Evolutionary conservation across 2,329 filamentous ascomycete species (phyloP).

Genomic region (Calonectria pseudoreteaudii): DNA sequence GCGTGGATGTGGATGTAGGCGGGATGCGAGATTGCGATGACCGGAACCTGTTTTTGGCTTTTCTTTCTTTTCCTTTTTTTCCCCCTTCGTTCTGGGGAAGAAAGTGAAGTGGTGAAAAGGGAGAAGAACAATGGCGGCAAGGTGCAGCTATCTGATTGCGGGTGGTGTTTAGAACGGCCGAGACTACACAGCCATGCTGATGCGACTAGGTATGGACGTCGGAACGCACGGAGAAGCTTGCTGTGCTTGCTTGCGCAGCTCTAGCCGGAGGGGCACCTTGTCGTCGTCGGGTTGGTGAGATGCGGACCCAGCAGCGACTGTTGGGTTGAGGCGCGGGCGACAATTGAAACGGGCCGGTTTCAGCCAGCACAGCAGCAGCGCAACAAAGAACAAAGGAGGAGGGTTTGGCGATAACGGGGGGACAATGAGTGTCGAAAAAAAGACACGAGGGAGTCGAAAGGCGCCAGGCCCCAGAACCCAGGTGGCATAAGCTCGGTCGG

Average conservation of each 20-base stretch:
- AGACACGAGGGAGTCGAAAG: neutral
- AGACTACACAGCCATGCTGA: slow-evolving; percentile 24
- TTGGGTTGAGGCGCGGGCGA: neutral
- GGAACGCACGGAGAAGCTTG: slow-evolving; percentile 17
- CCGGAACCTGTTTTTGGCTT: neutral
- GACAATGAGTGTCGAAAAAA: neutral
- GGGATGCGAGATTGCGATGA: neutral
- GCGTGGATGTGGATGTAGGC: neutral
- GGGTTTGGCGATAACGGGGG: neutral
- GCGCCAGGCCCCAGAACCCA: neutral
- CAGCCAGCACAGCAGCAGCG: neutral
- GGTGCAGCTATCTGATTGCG: neutral
- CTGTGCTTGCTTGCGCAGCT: neutral
- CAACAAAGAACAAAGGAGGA: neutral
- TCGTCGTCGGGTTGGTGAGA: neutral
- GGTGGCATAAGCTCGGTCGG: neutral
- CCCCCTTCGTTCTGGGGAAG: neutral
- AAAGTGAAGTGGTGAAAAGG: neutral
- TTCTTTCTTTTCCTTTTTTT: neutral
- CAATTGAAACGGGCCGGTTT: slow-evolving; percentile 1
- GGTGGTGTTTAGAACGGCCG: neutral
- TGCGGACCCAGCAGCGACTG: neutral
- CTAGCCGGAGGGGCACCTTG: neutral
- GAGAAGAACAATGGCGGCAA: neutral
- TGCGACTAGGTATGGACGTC: slow-evolving; percentile 10